A percentile compares a stretch with the other conserved stretches of the same genome.
Conservation (phyloP, 139 green algal species). For the Desmodesmus armatus region DNA sequence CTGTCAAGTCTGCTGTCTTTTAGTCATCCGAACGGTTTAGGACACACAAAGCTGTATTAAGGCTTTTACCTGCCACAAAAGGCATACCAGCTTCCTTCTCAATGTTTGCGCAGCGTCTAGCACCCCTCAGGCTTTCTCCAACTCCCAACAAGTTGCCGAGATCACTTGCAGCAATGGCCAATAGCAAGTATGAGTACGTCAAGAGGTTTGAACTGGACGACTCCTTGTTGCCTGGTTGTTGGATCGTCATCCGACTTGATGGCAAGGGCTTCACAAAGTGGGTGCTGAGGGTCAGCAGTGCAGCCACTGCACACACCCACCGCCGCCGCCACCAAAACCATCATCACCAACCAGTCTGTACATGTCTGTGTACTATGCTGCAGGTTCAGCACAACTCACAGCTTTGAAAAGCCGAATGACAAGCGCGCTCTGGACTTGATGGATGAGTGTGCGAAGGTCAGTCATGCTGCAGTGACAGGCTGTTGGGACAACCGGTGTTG, state of each 20-base stretch:
- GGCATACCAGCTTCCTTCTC: no score
- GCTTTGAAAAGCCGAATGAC: slow-evolving; percentile 92
- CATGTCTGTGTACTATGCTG: background rate
- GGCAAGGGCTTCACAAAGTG: slow-evolving; percentile 94
- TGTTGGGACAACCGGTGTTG: no score
- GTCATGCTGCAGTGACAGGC: no score
- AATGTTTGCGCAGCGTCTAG: no score
- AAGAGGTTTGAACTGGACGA: slow-evolving; percentile 85
- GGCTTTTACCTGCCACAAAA: no score
- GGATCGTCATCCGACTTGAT: slow-evolving; percentile 88
- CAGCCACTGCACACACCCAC: background rate
- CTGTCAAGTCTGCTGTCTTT: no score
- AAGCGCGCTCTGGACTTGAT: slow-evolving; percentile 83
- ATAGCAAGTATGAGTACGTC: slow-evolving; percentile 87
- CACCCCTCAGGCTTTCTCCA: background rate
- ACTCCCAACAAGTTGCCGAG: background rate
- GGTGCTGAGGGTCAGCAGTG: background rate
- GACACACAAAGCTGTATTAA: no score
- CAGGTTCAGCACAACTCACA: slow-evolving; percentile 84
- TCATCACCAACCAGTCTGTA: background rate
- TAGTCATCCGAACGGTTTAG: no score
- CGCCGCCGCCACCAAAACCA: background rate
- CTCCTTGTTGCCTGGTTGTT: slow-evolving; percentile 51
- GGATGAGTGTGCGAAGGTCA: slow-evolving; percentile 74
- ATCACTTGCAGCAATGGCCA: slow-evolving; percentile 66